Conservation (phyloP, 176 grass and related monocot genomes). For the Carex cristatella region DNA sequence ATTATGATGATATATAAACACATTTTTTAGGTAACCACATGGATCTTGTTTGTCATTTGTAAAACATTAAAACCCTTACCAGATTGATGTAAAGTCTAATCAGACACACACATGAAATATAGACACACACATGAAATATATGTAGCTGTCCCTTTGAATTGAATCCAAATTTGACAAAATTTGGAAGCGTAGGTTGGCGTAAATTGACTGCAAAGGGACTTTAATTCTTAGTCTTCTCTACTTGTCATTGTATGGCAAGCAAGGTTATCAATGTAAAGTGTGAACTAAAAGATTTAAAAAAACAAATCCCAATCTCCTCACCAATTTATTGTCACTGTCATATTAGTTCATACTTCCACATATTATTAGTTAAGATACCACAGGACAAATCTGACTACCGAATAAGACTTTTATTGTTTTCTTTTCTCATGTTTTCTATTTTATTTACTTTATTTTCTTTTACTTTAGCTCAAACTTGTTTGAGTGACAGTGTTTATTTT, state of each 20-base stretch:
- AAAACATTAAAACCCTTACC: not conserved
- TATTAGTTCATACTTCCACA: not conserved
- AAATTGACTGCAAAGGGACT: not conserved
- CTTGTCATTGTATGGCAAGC: not conserved
- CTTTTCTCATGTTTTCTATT: too few relatives aligned
- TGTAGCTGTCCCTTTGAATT: not conserved
- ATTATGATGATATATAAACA: not conserved
- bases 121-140: not conserved
- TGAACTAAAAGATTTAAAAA: not conserved
- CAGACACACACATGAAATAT: not conserved
- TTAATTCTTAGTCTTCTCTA: not conserved
- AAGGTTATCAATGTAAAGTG: not conserved
- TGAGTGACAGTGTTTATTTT: too few relatives aligned
- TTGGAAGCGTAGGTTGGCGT: not conserved
- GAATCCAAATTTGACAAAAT: constrained; percentile 2
- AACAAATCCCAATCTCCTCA: not conserved
- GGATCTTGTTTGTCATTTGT: not conserved
- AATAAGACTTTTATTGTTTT: too few relatives aligned
- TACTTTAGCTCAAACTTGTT: too few relatives aligned
- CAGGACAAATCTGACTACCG: too few relatives aligned
- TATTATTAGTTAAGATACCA: too few relatives aligned
- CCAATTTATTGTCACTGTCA: not conserved
- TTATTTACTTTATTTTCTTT: too few relatives aligned
- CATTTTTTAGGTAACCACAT: not conserved
- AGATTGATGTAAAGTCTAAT: not conserved